Percentiles rank a stretch among this genome's conserved stretches.
These are phyloP conservation scores for Euphorbia celastroides DNA, from an alignment of 441 rosid species.

Conservation along the genomic window DNA sequence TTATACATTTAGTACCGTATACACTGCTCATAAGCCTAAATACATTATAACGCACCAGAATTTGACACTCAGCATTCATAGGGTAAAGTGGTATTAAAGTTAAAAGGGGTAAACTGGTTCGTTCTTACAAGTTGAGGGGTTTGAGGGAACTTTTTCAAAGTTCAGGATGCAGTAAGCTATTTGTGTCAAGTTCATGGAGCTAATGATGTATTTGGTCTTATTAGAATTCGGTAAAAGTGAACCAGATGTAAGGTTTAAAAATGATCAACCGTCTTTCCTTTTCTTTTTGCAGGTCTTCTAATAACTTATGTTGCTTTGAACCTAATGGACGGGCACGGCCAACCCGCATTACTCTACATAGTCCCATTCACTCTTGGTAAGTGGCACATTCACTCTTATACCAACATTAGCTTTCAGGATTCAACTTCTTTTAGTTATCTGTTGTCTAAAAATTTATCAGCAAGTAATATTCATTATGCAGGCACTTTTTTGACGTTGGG, in stretches of 20 bases:
- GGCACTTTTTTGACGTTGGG: slow-evolving; percentile 80
- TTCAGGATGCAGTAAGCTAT: too few relatives aligned
- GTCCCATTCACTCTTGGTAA: slow-evolving; percentile 86
- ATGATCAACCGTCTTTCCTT: neutral
- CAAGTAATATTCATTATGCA: slow-evolving; percentile 22
- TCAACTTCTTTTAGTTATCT: neutral
- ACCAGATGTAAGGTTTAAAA: neutral
- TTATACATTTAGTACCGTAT: neutral
- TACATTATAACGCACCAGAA: too few relatives aligned
- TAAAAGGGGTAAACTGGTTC: too few relatives aligned
- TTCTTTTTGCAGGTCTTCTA: slow-evolving; percentile 48
- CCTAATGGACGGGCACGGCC: slow-evolving; percentile 89
- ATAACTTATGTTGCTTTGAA: slow-evolving; percentile 73
- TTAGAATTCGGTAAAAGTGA: neutral
- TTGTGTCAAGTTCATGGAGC: too few relatives aligned
- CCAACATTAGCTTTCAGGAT: neutral
- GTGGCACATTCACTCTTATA: neutral
- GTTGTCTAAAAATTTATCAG: neutral
- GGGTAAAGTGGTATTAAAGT: too few relatives aligned
- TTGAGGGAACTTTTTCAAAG: too few relatives aligned
- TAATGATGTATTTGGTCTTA: neutral
- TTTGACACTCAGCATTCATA: too few relatives aligned
- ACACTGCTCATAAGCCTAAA: too few relatives aligned
- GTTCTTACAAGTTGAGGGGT: too few relatives aligned
- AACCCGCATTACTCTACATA: slow-evolving; percentile 79